phyloP scores from a whole-genome alignment of 2,329 filamentous ascomycete species.

The Ophiostoma ips region DNA sequence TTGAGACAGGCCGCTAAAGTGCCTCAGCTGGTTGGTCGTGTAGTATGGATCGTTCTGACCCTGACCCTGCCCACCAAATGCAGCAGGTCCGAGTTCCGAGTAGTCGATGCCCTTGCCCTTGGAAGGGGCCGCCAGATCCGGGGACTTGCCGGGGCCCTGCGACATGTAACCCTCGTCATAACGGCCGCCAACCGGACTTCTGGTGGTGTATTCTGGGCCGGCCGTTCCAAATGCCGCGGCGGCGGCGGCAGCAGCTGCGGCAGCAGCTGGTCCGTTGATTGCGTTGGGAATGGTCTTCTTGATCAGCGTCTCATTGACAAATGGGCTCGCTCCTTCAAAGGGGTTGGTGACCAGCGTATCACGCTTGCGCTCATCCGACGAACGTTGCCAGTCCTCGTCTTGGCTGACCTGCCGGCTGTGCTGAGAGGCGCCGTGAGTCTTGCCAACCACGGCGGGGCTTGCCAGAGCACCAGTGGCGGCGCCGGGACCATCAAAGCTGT shows the following conservation, averaged over 20 bases:
- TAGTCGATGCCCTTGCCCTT: slow-evolving; percentile 45
- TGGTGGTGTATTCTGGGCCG: slow-evolving; percentile 29
- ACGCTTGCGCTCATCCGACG: slow-evolving; percentile 48
- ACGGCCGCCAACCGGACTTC: slow-evolving; percentile 46
- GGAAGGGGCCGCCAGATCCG: slow-evolving; percentile 30
- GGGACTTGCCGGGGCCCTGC: slow-evolving; percentile 44
- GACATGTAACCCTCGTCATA: slow-evolving; percentile 87
- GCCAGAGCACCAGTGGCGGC: slow-evolving; percentile 31
- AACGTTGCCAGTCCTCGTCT: slow-evolving; percentile 51
- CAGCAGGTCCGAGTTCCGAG: slow-evolving; percentile 28
- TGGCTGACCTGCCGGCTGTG: slow-evolving; percentile 41
- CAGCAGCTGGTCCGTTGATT: slow-evolving; percentile 11
- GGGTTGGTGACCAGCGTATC: slow-evolving; percentile 55
- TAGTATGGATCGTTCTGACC: slow-evolving; percentile 55
- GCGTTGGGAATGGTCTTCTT: slow-evolving; percentile 16
- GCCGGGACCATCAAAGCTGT: slow-evolving; percentile 39
- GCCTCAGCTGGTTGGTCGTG: slow-evolving; percentile 43
- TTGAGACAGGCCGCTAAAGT: slow-evolving; percentile 81
- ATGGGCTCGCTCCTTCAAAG: slow-evolving; percentile 50
- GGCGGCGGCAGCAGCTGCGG: slow-evolving; percentile 7
- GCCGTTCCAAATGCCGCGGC: slow-evolving; percentile 14
- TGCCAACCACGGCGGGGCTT: slow-evolving; percentile 33
- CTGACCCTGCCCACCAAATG: slow-evolving; percentile 17
- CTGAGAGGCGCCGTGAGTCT: slow-evolving; percentile 20
- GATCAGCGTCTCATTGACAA: slow-evolving; percentile 37